phyloP scores from a whole-genome alignment of 768 basidiomycete species.

The Rhodotorula sphaerocarpa region DNA sequence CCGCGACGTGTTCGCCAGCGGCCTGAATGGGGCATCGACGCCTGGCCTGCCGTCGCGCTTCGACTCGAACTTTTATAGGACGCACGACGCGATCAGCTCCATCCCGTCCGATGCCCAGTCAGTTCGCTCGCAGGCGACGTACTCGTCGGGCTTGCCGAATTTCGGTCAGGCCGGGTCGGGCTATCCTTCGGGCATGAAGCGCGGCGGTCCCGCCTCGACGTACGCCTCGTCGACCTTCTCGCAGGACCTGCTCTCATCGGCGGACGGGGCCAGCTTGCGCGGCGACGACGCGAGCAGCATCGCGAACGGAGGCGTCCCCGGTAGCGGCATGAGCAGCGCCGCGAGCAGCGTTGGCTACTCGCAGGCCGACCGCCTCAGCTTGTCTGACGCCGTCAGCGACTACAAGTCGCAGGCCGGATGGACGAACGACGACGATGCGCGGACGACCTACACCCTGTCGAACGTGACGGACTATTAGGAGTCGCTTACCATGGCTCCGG shows the following conservation, averaged over 20 bases:
- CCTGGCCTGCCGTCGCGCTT: constrained; percentile 77
- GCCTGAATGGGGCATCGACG: constrained; percentile 1
- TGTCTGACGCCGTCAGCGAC: constrained; percentile 25
- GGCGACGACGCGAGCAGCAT: constrained; percentile 51
- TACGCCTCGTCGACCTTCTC: constrained; percentile 53
- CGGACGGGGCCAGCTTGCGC: constrained; percentile 7
- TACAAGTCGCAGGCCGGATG: constrained; percentile 33
- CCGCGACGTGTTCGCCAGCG: constrained; percentile 55
- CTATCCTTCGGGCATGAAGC: constrained; percentile 51
- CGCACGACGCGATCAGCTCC: constrained; percentile 85
- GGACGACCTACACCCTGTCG: constrained; percentile 19
- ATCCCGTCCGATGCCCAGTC: constrained; percentile 95
- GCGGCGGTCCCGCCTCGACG: constrained; percentile 44
- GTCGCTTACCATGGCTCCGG: background rate
- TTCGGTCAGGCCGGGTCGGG: constrained; percentile 58
- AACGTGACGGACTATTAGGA: constrained; percentile 31
- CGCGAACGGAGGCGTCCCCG: constrained; percentile 20
- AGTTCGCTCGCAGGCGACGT: constrained; percentile 89
- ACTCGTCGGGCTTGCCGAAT: constrained; percentile 82
- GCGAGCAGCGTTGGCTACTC: constrained; percentile 63
- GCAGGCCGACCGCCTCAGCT: constrained; percentile 81
- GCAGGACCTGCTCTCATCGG: constrained; percentile 33
- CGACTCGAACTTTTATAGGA: constrained; percentile 89
- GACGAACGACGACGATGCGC: constrained; percentile 20
- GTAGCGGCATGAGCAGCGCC: constrained; percentile 10